These are phyloP conservation scores for Vachellia collinsii DNA, from an alignment of 306 rosid genomes.

Conservation along the genomic window DNA sequence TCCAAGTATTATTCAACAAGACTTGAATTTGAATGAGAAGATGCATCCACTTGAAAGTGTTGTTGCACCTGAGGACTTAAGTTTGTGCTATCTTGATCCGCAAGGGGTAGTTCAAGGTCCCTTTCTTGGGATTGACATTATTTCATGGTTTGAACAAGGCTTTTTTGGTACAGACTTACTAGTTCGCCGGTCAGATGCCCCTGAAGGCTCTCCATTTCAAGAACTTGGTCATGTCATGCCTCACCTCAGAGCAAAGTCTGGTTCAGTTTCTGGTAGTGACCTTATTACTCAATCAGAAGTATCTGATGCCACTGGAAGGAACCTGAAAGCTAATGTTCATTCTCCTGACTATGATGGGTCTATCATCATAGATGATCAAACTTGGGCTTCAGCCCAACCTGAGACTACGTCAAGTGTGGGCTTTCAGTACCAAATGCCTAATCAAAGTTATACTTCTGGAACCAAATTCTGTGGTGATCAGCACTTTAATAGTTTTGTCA, in stretches of 20 bases:
- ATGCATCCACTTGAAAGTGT: constrained; percentile 41
- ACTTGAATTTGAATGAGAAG: constrained; percentile 46
- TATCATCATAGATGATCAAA: constrained; percentile 43
- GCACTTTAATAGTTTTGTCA: constrained; percentile 42
- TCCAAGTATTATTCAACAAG: constrained; percentile 44
- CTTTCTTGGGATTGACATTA: constrained; percentile 73
- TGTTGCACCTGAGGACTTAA: constrained; percentile 56
- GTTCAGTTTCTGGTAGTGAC: constrained; percentile 44
- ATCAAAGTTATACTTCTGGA: constrained; percentile 46
- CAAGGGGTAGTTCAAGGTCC: constrained; percentile 74
- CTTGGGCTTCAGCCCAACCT: constrained; percentile 49
- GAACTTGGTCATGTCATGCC: constrained; percentile 75
- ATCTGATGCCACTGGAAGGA: constrained; percentile 49
- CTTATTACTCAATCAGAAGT: constrained; percentile 48
- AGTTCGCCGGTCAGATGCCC: constrained; percentile 67
- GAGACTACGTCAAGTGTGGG: constrained; percentile 42
- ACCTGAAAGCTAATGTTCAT: constrained; percentile 45
- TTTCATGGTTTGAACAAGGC: constrained; percentile 75
- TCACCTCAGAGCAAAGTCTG: constrained; percentile 51
- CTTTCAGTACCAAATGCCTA: constrained; percentile 42
- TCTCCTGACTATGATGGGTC: constrained; percentile 45
- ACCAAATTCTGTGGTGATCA: constrained; percentile 50
- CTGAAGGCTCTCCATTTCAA: constrained; percentile 59
- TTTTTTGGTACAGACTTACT: constrained; percentile 64
- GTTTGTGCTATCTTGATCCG: constrained; percentile 76